A percentile compares a stretch with the other conserved stretches of the same genome.
Evolutionary conservation across 2,329 filamentous ascomycete genomes (phyloP).

Genomic region (Rosellinia necatrix): DNA sequence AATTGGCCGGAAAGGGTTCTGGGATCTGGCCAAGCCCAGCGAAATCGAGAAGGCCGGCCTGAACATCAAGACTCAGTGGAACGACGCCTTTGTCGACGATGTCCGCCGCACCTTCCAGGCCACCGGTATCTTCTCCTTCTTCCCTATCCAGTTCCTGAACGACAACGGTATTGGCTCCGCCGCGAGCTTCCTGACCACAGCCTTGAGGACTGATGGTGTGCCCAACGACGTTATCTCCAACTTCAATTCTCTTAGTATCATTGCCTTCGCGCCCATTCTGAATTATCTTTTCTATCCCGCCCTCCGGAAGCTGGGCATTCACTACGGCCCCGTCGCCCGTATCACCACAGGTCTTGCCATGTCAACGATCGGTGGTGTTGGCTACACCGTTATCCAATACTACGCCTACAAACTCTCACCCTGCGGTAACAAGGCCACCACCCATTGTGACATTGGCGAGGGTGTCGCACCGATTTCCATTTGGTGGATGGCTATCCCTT

Average conservation of each 20-base stretch:
- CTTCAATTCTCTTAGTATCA: slow-evolving; percentile 56
- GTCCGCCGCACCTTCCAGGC: slow-evolving; percentile 63
- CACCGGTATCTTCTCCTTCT: slow-evolving; percentile 64
- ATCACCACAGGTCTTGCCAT: slow-evolving; percentile 57
- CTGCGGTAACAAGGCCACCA: slow-evolving; percentile 48
- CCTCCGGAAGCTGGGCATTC: slow-evolving; percentile 47
- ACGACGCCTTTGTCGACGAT: slow-evolving; percentile 70
- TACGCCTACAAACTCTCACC: slow-evolving; percentile 49
- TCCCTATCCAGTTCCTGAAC: slow-evolving; percentile 51
- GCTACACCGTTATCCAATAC: slow-evolving; percentile 49
- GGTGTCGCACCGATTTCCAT: slow-evolving; percentile 52
- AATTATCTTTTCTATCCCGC: slow-evolving; percentile 54
- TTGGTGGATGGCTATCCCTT: slow-evolving; percentile 62
- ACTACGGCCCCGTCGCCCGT: slow-evolving; percentile 53
- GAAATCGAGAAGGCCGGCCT: slow-evolving; percentile 51
- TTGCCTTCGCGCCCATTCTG: slow-evolving; percentile 51
- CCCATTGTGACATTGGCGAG: slow-evolving; percentile 41
- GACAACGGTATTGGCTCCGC: slow-evolving; percentile 57
- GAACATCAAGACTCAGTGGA: slow-evolving; percentile 52
- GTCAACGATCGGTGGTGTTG: slow-evolving; percentile 51
- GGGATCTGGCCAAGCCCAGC: slow-evolving; percentile 64
- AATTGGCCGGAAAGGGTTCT: slow-evolving; percentile 55
- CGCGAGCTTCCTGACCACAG: slow-evolving; percentile 52
- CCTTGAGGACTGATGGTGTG: slow-evolving; percentile 53
- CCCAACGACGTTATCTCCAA: slow-evolving; percentile 56